Evolutionary conservation across 2,329 filamentous ascomycete genomes (phyloP).

Genomic region (Teratosphaeria gauchensis): DNA sequence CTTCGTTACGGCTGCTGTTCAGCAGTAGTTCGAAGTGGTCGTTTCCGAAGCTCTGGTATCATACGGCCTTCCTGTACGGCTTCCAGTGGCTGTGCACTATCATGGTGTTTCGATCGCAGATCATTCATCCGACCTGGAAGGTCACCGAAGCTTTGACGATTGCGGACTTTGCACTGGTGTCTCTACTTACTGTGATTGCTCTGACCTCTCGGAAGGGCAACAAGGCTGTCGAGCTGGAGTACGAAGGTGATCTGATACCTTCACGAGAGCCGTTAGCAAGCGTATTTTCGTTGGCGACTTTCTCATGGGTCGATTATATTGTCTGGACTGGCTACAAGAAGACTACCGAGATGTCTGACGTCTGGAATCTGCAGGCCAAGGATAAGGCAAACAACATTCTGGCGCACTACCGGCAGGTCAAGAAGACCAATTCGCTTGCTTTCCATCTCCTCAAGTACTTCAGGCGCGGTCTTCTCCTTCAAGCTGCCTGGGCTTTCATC

Average conservation of each 20-base stretch:
- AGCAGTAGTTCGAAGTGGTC: constrained; percentile 51
- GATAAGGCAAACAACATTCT: constrained; percentile 81
- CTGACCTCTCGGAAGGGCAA: constrained; percentile 84
- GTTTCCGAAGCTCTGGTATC: constrained; percentile 76
- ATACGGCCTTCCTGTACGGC: constrained; percentile 77
- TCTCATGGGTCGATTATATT: constrained; percentile 82
- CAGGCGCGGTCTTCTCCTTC: constrained; percentile 61
- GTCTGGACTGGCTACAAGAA: constrained; percentile 83
- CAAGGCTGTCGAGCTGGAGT: constrained; percentile 76
- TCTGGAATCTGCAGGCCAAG: constrained; percentile 83
- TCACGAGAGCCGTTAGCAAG: constrained; percentile 81
- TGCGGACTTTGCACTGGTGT: constrained; percentile 63
- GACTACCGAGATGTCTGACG: constrained; percentile 69
- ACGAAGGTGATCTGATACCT: constrained; percentile 79
- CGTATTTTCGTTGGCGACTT: constrained; percentile 76
- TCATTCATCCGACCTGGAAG: constrained; percentile 64
- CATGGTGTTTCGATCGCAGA: constrained; percentile 70
- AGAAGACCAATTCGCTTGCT: constrained; percentile 69
- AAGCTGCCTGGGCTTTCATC: constrained; percentile 70
- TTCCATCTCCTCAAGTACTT: constrained; percentile 81
- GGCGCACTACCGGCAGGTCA: constrained; percentile 71
- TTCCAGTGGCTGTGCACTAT: constrained; percentile 70
- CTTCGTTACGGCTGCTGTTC: constrained; percentile 59
- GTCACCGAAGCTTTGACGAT: constrained; percentile 57
- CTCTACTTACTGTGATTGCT: constrained; percentile 65